Conservation (phyloP, 73 alveolate genomes). For the Halteria grandinella region DNA sequence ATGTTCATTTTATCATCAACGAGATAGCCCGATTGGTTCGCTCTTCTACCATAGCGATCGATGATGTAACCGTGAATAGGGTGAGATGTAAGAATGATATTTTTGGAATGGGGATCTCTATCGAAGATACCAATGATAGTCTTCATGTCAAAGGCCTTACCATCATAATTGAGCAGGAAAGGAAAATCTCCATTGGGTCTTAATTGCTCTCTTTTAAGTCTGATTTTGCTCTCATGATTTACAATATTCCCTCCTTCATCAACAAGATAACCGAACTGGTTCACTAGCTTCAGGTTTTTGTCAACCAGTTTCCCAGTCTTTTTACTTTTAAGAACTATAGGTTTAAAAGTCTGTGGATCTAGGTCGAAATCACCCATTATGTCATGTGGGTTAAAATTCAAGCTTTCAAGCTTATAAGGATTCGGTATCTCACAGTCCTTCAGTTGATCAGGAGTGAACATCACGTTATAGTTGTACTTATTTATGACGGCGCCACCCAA, state of each 20-base stretch:
- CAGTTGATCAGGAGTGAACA: conserved; percentile 30
- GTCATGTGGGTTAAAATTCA: conserved; percentile 62
- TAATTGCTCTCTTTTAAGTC: conserved; percentile 19
- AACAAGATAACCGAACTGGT: conserved; percentile 36
- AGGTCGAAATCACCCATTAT: conserved; percentile 59
- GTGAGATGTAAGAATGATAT: neutral
- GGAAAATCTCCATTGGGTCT: conserved; percentile 25
- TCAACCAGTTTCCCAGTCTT: conserved; percentile 50
- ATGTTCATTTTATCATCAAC: conserved; percentile 42
- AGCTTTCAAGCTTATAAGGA: conserved; percentile 54
- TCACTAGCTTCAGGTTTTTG: conserved; percentile 19
- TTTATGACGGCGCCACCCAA: conserved; percentile 27
- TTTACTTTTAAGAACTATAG: conserved; percentile 38
- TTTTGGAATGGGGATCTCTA: conserved; percentile 22
- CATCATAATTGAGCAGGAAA: conserved; percentile 9
- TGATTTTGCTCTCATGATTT: conserved; percentile 15
- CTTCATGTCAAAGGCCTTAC: conserved; percentile 20
- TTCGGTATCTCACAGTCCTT: conserved; percentile 30
- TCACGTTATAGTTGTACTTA: conserved; percentile 12
- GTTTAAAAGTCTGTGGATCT: conserved; percentile 29
- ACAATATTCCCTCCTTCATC: conserved; percentile 53
- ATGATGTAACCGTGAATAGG: too few relatives aligned
- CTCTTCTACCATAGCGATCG: conserved; percentile 40
- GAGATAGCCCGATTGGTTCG: conserved; percentile 33
- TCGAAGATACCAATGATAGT: conserved; percentile 25